Percentiles rank a stretch among this genome's conserved stretches.
Evolutionary conservation across 768 basidiomycete species (phyloP).

Genomic region (Tylopilus vinaceipallidus): DNA sequence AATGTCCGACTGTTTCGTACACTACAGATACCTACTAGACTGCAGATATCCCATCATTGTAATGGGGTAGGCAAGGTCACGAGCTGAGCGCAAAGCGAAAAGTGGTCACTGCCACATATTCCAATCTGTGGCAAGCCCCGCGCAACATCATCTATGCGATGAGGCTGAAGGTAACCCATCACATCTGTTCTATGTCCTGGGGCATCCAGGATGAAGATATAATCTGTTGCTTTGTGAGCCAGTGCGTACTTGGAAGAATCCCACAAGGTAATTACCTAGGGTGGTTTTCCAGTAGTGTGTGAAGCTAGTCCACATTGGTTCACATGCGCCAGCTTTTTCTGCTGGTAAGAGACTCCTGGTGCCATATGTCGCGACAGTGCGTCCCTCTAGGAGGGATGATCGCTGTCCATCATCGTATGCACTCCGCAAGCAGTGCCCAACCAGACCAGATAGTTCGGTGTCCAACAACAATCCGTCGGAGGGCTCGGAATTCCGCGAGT

Average conservation of each 20-base stretch:
- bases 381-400: conserved; percentile 11
- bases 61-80: conserved; percentile 12
- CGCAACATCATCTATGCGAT: conserved; percentile 53
- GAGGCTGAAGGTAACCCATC: conserved; percentile 60
- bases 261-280: conserved; percentile 49
- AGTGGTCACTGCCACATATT: conserved; percentile 85
- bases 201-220: conserved; percentile 76
- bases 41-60: conserved; percentile 4
- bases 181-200: conserved; percentile 35
- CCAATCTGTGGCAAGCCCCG: conserved; percentile 78
- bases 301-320: conserved; percentile 87
- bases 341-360: conserved; percentile 40
- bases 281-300: conserved; percentile 85
- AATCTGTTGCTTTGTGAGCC: conserved; percentile 53
- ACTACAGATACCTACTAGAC: conserved; percentile 13
- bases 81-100: conserved; percentile 73
- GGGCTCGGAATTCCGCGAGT: conserved; percentile 57
- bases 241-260: background rate
- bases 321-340: conserved; percentile 53
- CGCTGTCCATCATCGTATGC: conserved; percentile 61
- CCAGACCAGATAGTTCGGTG: conserved; percentile 50
- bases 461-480: conserved; percentile 70
- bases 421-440: conserved; percentile 49
- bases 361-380: conserved; percentile 46
- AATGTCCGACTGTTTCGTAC: background rate